Conservation (phyloP, 1,139 yeast species). For the Taphrina betulina region DNA sequence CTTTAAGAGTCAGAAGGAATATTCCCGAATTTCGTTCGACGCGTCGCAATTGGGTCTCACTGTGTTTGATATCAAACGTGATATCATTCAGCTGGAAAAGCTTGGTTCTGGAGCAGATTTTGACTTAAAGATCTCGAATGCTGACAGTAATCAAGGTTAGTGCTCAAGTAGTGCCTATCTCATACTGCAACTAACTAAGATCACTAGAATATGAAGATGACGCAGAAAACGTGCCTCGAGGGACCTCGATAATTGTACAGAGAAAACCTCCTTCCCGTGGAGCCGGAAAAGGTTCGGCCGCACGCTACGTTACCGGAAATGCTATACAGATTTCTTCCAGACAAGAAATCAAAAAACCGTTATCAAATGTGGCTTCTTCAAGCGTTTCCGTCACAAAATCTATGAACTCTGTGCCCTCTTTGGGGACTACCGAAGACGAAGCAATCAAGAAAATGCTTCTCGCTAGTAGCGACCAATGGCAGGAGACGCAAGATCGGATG, state of each 20-base stretch:
- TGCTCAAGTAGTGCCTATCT: slow-evolving; percentile 6
- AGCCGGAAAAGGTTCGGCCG: slow-evolving; percentile 56
- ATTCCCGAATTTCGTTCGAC: slow-evolving; percentile 80
- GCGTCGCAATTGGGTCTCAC: slow-evolving; percentile 80
- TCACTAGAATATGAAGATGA: slow-evolving; percentile 73
- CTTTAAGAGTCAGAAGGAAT: slow-evolving; percentile 79
- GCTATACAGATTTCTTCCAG: slow-evolving; percentile 28
- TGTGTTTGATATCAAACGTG: slow-evolving; percentile 89
- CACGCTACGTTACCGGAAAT: slow-evolving; percentile 83
- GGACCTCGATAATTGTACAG: slow-evolving; percentile 76
- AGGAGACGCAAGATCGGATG: slow-evolving; percentile 86
- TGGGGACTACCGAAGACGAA: slow-evolving; percentile 62
- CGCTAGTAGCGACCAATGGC: slow-evolving; percentile 91
- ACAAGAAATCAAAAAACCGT: slow-evolving; percentile 31
- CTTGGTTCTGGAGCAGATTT: slow-evolving; percentile 83
- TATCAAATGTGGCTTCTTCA: too few relatives aligned
- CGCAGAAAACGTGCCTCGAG: slow-evolving; percentile 75
- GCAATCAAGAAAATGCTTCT: slow-evolving; percentile 86
- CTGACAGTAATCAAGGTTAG: slow-evolving; percentile 64
- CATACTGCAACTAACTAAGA: not conserved
- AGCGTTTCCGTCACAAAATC: slow-evolving; percentile 8
- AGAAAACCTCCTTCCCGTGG: slow-evolving; percentile 67
- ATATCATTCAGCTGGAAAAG: slow-evolving; percentile 76
- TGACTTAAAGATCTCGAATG: slow-evolving; percentile 69
- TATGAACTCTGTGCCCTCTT: slow-evolving; percentile 34